Base-by-base conservation (phyloP, 805 yeast species). In the Candida verbasci region DNA sequence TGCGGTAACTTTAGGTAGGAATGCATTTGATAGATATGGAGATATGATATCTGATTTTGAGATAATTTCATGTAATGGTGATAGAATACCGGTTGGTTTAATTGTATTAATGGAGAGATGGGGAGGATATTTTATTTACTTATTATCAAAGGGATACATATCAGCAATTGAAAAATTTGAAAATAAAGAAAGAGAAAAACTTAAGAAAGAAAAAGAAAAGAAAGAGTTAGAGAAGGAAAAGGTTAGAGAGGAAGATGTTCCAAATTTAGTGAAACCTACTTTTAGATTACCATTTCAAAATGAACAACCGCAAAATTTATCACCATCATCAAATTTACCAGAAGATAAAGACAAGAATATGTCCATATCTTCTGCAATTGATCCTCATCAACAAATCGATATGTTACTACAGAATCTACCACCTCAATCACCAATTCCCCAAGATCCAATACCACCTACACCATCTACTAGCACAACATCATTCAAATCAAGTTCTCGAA, bases 241-340 rank as follows among this genome's bases (percentile, higher is more conserved):
- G 23, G 57, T 52, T 20, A 29, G 49, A 6, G 35, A 48, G 6
- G 33, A 61, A 36, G 53, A 62, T 4, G 31, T 53, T 2, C 52
- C 6, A 24, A 9, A 24, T 6, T 7, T 24, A 6, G 10, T 24
- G 6, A 30, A 30, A 1, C 84, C 83, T 2, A 71, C 62, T 32
- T 83, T 83, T 52, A 68, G 93, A 49, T 63, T 78, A 11, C 91
- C 91, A 0, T 83, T 82, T 51, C 86, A 80, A 50, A 85, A 80
- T 26, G n/a, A n/a, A n/a, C n/a, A n/a, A n/a, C n/a, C n/a, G n/a
- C n/a, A n/a, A n/a, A n/a, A n/a, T n/a, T n/a, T n/a, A n/a, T n/a
- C 42, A 17, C 29, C 24, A 21, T 17, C 30, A n/a, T 11, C 25
- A 7, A 16, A 29, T 23, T 15, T 9, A 16, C 24, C 17, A 7